Evolutionary conservation across 2,329 filamentous ascomycete genomes (phyloP).

Genomic region (Pestalotiopsis fici): DNA sequence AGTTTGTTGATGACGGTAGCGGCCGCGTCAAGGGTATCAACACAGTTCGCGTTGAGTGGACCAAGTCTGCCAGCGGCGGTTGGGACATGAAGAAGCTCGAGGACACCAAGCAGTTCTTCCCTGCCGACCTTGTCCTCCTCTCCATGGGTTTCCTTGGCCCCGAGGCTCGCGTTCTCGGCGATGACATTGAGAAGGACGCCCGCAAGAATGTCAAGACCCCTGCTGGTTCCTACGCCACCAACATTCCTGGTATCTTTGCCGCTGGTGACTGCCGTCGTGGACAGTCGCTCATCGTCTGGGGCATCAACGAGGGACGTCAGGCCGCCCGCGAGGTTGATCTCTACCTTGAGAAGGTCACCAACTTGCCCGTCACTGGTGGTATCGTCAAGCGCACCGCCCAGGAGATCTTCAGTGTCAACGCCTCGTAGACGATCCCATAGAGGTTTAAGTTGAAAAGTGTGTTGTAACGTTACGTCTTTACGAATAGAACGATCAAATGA

Average conservation of each 20-base stretch:
- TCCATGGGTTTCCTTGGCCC: conserved; percentile 98
- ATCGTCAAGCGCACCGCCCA: conserved; percentile 84
- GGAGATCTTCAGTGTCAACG: conserved; percentile 57
- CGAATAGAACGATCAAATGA: conserved; percentile 3
- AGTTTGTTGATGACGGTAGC: conserved; percentile 86
- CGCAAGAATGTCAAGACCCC: conserved; percentile 97
- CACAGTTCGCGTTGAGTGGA: conserved; percentile 94
- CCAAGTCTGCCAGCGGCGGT: conserved; percentile 81
- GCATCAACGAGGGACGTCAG: conserved; percentile 96
- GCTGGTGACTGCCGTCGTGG: conserved; percentile 94
- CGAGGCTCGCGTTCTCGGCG: conserved; percentile 83
- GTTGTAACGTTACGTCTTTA: conserved; percentile 5
- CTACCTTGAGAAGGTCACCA: conserved; percentile 78
- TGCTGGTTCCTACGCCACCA: conserved; percentile 84
- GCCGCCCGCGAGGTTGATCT: conserved; percentile 89
- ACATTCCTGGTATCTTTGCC: conserved; percentile 85
- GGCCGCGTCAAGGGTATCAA: conserved; percentile 95
- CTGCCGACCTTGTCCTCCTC: conserved; percentile 87
- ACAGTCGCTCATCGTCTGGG: conserved; percentile 96
- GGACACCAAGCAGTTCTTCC: conserved; percentile 93
- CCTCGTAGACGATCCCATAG: conserved; percentile 15
- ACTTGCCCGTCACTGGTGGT: conserved; percentile 86
- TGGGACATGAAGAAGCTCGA: conserved; percentile 99
- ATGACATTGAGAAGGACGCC: conserved; percentile 86
- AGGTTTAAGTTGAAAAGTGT: not conserved